These are phyloP conservation scores for Heracleum sosnowskyi DNA, from an alignment of 129 eudicot genomes.

Conservation along the genomic window DNA sequence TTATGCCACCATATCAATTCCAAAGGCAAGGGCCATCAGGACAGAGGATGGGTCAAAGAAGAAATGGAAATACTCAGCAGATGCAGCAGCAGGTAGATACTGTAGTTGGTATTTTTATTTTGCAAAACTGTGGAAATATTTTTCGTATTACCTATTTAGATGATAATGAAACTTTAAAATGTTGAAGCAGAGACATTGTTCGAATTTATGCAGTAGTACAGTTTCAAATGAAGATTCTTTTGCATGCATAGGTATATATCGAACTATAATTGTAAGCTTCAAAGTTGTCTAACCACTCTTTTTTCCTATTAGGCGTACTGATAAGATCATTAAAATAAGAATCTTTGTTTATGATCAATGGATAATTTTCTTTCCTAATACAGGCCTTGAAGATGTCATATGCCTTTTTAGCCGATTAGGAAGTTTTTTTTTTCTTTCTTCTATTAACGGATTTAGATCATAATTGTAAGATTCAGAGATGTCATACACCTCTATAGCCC, in stretches of 20 bases:
- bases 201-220: not conserved
- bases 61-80: constrained; percentile 26
- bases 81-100: constrained; percentile 28
- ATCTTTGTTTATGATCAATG: not conserved
- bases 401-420: not conserved
- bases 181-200: not conserved
- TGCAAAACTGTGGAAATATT: not conserved
- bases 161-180: not conserved
- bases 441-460: not conserved
- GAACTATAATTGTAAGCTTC: not conserved
- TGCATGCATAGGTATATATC: not conserved
- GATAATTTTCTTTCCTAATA: not conserved
- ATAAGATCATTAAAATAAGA: not conserved
- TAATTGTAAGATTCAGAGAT: not conserved
- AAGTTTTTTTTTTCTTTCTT: not conserved
- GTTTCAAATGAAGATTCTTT: not conserved
- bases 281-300: not conserved
- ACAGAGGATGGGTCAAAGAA: constrained; percentile 24
- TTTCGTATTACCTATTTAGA: not conserved
- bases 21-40: constrained; percentile 33
- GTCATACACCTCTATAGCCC: not conserved
- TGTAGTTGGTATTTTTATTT: not conserved
- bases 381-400: not conserved
- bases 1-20: constrained; percentile 33
- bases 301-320: not conserved